Base-by-base conservation (phyloP, 116 monocot species). In the Phalaenopsis hybrid region DNA sequence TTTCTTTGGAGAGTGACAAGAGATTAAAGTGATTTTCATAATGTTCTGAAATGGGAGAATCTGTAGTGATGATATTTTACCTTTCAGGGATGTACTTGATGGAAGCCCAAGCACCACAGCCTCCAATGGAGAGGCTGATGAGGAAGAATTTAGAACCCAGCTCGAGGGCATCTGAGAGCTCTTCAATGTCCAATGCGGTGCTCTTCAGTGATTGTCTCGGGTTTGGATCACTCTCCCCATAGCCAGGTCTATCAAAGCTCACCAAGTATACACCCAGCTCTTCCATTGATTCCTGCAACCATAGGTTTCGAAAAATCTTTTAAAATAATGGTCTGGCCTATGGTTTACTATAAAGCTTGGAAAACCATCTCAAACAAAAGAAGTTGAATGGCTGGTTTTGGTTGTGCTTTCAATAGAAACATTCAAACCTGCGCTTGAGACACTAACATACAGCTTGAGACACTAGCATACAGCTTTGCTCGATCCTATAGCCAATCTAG, bases 171-270 rank as follows among this genome's bases (percentile, higher is more conserved):
- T 92, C 92, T 16, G 92, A 87, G 4, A 92, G 92, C 79, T 92
- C 88, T 79, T 81, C 79, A 8, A 92, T 67, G 31, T 92, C 92
- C 4, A 77, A 79, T 23, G 88, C 88, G 20, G 87, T 89, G 25
- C 86, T 90, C 81, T 69, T 86, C 34, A 85, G 59, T 41, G 84
- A 88, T 21, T 89, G 84, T 11, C 37, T 78, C 41, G 94, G 92
- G 68, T 94, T 86, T 2, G 94, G 92, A 77, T 91, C 84, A 58
- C 87, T 90, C 86, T 92, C 92, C 1, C 83, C 90, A 17, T 90
- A 88, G 12, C 92, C 92, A 25, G 92, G 86, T 41, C 94, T 79
- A 74, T 94, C 94, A 59, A 85, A 94, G 5, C 86, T 77, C 20
- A 94, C 84, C 31, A 94, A 81, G 86, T 90, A 89, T 17, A 90